Percentiles rank a stretch among this genome's conserved stretches.
phyloP scores from a whole-genome alignment of 257 asterid genomes.

The Penstemon eatonii region DNA sequence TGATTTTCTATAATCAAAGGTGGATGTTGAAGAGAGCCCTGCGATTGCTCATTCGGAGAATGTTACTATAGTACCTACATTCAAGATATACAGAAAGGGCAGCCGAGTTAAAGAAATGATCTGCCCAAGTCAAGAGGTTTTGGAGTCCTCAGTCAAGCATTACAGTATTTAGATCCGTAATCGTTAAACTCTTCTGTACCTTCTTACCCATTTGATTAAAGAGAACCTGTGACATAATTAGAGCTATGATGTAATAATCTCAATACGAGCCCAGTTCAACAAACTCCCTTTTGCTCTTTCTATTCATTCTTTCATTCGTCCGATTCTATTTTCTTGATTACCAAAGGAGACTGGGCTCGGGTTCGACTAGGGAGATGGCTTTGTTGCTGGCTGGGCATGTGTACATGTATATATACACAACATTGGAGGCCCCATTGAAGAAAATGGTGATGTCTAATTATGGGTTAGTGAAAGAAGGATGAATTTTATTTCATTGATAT shows the following conservation, averaged over 20 bases:
- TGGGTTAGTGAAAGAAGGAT: conserved; percentile 53
- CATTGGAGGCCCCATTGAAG: conserved; percentile 47
- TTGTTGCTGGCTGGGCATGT: conserved; percentile 37
- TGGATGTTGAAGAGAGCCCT: conserved; percentile 64
- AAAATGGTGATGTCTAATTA: conserved; percentile 36
- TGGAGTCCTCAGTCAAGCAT: conserved; percentile 85
- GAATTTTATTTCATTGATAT: conserved; percentile 46
- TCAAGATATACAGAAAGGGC: conserved; percentile 72
- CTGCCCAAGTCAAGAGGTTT: conserved; percentile 72
- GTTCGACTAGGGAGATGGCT: conserved; percentile 10
- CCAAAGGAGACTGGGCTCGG: background rate
- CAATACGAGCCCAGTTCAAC: conserved; percentile 44
- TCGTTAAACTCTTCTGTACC: conserved; percentile 14
- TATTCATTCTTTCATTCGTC: conserved; percentile 72
- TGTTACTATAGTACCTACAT: conserved; percentile 68
- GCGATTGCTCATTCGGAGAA: conserved; percentile 65
- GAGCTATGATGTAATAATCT: conserved; percentile 50
- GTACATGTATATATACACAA: conserved; percentile 49
- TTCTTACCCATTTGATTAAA: conserved; percentile 23
- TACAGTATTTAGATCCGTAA: conserved; percentile 48
- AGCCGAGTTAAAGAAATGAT: conserved; percentile 76
- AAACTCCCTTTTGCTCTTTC: conserved; percentile 40
- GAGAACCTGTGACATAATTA: conserved; percentile 47
- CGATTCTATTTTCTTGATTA: conserved; percentile 31
- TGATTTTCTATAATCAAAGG: conserved; percentile 44